Conservation (phyloP, 352 stramenopile genomes). For the Phytophthora uliginosa region DNA sequence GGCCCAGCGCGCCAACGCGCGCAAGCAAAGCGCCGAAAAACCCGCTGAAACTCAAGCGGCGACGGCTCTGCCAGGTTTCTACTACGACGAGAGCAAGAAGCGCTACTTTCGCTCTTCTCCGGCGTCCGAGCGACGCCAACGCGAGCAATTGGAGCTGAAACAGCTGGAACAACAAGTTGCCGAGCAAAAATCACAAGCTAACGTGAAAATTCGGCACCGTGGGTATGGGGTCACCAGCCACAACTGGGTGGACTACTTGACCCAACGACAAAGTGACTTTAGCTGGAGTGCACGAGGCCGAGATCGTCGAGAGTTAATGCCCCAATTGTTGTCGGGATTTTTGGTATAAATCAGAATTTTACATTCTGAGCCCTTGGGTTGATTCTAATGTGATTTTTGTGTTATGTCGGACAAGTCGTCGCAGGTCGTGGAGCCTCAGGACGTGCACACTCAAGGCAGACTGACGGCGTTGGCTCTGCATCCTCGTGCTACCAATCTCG, state of each 20-base stretch:
- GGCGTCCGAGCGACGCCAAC: slow-evolving; percentile 20
- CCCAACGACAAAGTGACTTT: slow-evolving; percentile 44
- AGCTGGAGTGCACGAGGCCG: slow-evolving; percentile 37
- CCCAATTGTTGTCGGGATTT: slow-evolving; percentile 34
- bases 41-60: slow-evolving; percentile 2
- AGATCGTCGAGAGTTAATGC: slow-evolving; percentile 37
- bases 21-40: slow-evolving; percentile 23
- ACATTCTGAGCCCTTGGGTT: background rate
- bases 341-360: slow-evolving; percentile 32
- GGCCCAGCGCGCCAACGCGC: slow-evolving; percentile 57
- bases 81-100: slow-evolving; percentile 60
- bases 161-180: slow-evolving; percentile 23
- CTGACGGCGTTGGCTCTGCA: slow-evolving; percentile 51
- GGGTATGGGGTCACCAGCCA: slow-evolving; percentile 6
- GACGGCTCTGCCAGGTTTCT: slow-evolving; percentile 57
- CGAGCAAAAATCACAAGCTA: slow-evolving; percentile 4
- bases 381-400: background rate
- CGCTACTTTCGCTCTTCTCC: slow-evolving; percentile 62
- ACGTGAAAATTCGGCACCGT: slow-evolving; percentile 16
- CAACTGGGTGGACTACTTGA: slow-evolving; percentile 43
- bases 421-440: slow-evolving; percentile 39
- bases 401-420: slow-evolving; percentile 25
- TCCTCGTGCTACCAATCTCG: slow-evolving; percentile 32
- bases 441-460: slow-evolving; percentile 18
- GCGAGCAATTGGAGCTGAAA: slow-evolving; percentile 34